phyloP scores from a whole-genome alignment of 2,329 filamentous ascomycete genomes.

The Xenoacremonium recifei region DNA sequence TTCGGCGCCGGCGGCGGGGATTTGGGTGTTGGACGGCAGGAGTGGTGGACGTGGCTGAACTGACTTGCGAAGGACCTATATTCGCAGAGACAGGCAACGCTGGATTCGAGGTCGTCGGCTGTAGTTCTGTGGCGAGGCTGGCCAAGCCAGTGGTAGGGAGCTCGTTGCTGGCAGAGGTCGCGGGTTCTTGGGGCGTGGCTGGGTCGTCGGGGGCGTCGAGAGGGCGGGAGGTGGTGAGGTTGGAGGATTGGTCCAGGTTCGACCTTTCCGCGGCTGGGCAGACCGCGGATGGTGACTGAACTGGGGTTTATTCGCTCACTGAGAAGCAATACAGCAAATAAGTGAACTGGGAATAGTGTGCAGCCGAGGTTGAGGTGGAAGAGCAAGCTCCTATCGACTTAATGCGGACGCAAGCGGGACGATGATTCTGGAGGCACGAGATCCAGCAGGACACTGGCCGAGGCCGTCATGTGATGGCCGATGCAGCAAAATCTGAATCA shows the following conservation, averaged over 20 bases:
- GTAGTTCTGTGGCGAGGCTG: constrained; percentile 3
- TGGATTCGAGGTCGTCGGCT: constrained; percentile 21
- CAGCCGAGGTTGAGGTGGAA: too few relatives aligned
- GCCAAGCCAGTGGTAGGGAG: constrained; percentile 38
- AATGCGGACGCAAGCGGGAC: too few relatives aligned
- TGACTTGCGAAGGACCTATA: constrained; percentile 38
- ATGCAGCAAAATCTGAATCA: not conserved
- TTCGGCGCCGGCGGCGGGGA: too few relatives aligned
- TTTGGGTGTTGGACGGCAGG: too few relatives aligned
- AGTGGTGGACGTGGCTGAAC: constrained; percentile 20
- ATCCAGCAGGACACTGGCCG: constrained; percentile 3
- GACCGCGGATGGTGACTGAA: constrained; percentile 34
- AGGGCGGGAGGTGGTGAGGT: constrained; percentile 32
- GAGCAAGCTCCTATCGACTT: too few relatives aligned
- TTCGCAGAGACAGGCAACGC: constrained; percentile 35
- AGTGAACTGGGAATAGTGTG: too few relatives aligned
- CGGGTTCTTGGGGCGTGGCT: constrained; percentile 54
- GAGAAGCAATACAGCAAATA: too few relatives aligned
- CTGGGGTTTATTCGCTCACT: too few relatives aligned
- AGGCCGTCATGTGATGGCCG: constrained; percentile 13
- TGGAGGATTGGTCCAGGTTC: constrained; percentile 40
- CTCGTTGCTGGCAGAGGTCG: constrained; percentile 46
- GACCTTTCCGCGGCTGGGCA: constrained; percentile 38
- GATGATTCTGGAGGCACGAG: constrained; percentile 12
- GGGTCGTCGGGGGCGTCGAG: constrained; percentile 60